Evolutionary conservation across 2,329 filamentous ascomycete species (phyloP).

Genomic region (Hypoxylon sp.): DNA sequence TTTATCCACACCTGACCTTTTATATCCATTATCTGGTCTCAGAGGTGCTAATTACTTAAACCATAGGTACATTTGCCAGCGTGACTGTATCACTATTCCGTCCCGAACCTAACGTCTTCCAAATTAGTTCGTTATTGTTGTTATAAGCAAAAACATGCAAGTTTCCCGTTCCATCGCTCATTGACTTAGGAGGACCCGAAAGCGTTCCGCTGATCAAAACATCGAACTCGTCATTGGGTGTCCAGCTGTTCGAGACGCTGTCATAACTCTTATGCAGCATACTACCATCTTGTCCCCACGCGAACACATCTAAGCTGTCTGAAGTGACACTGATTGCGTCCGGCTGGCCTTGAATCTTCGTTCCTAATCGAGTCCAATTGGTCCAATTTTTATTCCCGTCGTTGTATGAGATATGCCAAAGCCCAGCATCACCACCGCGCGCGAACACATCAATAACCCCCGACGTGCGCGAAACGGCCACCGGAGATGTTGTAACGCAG

Average conservation of each 20-base stretch:
- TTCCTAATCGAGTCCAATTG: slow-evolving; percentile 19
- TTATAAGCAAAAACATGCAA: slow-evolving; percentile 28
- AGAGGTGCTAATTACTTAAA: not conserved
- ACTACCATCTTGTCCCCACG: slow-evolving; percentile 17
- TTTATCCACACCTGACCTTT: not conserved
- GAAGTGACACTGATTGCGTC: slow-evolving; percentile 19
- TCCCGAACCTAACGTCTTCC: slow-evolving; percentile 15
- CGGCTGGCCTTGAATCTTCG: slow-evolving; percentile 24
- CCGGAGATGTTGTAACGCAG: slow-evolving; percentile 21
- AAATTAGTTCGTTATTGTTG: slow-evolving; percentile 12
- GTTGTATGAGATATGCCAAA: slow-evolving; percentile 28
- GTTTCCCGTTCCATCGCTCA: slow-evolving; percentile 21
- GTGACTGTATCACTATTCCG: not conserved
- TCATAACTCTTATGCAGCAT: slow-evolving; percentile 27
- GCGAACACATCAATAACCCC: slow-evolving; percentile 29
- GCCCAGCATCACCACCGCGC: slow-evolving; percentile 23
- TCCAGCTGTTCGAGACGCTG: slow-evolving; percentile 18
- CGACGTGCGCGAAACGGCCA: slow-evolving; percentile 17
- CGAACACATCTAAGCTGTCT: slow-evolving; percentile 29
- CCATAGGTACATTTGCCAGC: slow-evolving; percentile 16
- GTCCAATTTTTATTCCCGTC: slow-evolving; percentile 15
- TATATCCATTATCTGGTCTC: not conserved
- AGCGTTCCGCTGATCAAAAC: not conserved
- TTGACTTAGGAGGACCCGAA: slow-evolving; percentile 17
- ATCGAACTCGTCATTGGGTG: slow-evolving; percentile 20